phyloP scores from a whole-genome alignment of 257 asterid species.

The Echites panduratus region DNA sequence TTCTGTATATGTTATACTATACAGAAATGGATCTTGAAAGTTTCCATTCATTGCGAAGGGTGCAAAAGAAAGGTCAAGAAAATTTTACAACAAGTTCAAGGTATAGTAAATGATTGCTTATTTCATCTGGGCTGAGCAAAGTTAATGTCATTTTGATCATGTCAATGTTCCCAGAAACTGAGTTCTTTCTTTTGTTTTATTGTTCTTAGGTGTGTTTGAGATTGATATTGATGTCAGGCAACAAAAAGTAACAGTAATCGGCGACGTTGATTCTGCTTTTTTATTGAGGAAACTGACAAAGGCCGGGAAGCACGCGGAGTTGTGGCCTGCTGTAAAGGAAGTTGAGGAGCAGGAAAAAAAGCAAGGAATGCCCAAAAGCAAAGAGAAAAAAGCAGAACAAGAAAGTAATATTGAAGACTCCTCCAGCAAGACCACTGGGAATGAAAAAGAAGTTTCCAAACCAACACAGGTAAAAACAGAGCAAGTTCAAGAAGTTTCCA shows the following conservation, averaged over 20 bases:
- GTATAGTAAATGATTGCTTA: constrained; percentile 12
- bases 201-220: constrained; percentile 38
- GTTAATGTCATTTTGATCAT: background rate
- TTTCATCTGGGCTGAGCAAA: background rate
- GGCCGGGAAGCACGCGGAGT: constrained; percentile 55
- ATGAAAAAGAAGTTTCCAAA: constrained; percentile 17
- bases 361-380: constrained; percentile 17
- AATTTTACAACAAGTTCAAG: constrained; percentile 42
- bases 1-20: background rate
- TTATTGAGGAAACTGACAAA: constrained; percentile 37
- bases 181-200: background rate
- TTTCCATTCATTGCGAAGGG: constrained; percentile 73
- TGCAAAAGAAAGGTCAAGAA: constrained; percentile 65
- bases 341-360: background rate
- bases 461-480: constrained; percentile 12
- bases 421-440: constrained; percentile 6
- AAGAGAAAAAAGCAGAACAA: constrained; percentile 20
- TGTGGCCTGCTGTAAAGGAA: constrained; percentile 37
- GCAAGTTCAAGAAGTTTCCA: background rate
- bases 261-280: constrained; percentile 37
- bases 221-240: constrained; percentile 55
- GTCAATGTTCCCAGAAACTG: background rate
- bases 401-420: constrained; percentile 6
- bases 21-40: constrained; percentile 54
- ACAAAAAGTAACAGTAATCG: constrained; percentile 54